A percentile compares a stretch with the other conserved stretches of the same genome.
These are phyloP conservation scores for Dacryopinax primogenitus DNA, from an alignment of 768 basidiomycete species.

Conservation along the genomic window DNA sequence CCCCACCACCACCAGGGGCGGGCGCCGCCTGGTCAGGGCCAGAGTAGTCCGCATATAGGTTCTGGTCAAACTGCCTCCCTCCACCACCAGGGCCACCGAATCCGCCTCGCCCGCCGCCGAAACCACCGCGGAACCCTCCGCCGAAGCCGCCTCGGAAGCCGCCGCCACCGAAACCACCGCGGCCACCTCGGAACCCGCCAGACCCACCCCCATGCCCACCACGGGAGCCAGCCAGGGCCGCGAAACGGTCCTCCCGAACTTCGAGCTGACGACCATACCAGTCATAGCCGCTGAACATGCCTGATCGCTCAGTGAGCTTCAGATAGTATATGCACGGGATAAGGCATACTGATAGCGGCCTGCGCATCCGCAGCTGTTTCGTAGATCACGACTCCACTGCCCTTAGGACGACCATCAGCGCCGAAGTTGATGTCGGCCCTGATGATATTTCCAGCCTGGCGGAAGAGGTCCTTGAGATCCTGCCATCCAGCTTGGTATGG, in stretches of 20 bases:
- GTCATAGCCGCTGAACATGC: slow-evolving; percentile 93
- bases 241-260: slow-evolving; percentile 90
- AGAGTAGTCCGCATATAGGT: slow-evolving; percentile 84
- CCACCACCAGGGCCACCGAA: slow-evolving; percentile 28
- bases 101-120: slow-evolving; percentile 34
- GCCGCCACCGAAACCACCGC: slow-evolving; percentile 42
- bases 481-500: slow-evolving; percentile 99
- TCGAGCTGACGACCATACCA: slow-evolving; percentile 94
- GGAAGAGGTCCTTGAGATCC: slow-evolving; percentile 93
- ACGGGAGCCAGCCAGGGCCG: slow-evolving; percentile 46
- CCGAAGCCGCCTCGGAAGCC: slow-evolving; percentile 40
- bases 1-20: slow-evolving; percentile 15
- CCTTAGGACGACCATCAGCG: slow-evolving; percentile 84
- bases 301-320: slow-evolving; percentile 31
- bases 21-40: slow-evolving; percentile 56
- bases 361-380: slow-evolving; percentile 81
- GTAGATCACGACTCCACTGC: slow-evolving; percentile 94
- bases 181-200: slow-evolving; percentile 24
- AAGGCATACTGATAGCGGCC: slow-evolving; percentile 71
- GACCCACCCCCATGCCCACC: slow-evolving; percentile 41
- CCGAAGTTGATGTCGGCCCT: slow-evolving; percentile 93
- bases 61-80: slow-evolving; percentile 73
- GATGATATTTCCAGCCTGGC: slow-evolving; percentile 86
- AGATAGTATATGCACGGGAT: neutral
- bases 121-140: slow-evolving; percentile 26